Percentiles rank a stretch among this genome's conserved stretches.
phyloP scores from a whole-genome alignment of 2,329 filamentous ascomycete species.

The Penicillium glabrum region DNA sequence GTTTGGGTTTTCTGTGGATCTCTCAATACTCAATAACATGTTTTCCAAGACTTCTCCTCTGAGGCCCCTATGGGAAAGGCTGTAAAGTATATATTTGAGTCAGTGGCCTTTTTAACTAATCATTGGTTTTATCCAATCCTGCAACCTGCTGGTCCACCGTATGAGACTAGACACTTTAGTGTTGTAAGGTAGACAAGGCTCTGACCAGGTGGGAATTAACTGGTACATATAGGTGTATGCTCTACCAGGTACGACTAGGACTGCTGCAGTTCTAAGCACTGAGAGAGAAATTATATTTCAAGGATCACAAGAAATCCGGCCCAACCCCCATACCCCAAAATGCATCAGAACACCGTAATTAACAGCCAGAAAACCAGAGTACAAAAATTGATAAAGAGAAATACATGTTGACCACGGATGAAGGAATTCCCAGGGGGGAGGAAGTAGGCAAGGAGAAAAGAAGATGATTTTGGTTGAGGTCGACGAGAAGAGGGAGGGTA shows the following conservation, averaged over 20 bases:
- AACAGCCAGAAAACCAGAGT: slow-evolving; percentile 5
- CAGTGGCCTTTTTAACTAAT: no score
- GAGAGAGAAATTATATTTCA: slow-evolving; percentile 14
- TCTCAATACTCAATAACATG: slow-evolving; percentile 6
- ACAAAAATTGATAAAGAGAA: slow-evolving; percentile 9
- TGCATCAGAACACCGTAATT: slow-evolving; percentile 36
- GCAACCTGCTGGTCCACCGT: no score
- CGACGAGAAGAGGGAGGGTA: slow-evolving; percentile 4
- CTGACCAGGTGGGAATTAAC: no score
- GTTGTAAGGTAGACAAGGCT: no score
- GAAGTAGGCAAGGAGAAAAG: neutral
- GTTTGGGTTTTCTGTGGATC: slow-evolving; percentile 2
- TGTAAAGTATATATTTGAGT: neutral
- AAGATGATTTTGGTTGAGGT: neutral
- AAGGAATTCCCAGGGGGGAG: slow-evolving; percentile 1
- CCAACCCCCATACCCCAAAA: slow-evolving; percentile 32
- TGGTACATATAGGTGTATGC: no score
- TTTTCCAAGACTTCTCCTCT: neutral
- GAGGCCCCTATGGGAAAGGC: neutral
- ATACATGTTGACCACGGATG: slow-evolving; percentile 9
- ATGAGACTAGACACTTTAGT: no score
- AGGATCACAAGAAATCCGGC: slow-evolving; percentile 24
- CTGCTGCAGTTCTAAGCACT: neutral
- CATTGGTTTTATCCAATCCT: no score
- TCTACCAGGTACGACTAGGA: no score